phyloP scores from a whole-genome alignment of 75 land plant genomes.

The Larix kaempferi region DNA sequence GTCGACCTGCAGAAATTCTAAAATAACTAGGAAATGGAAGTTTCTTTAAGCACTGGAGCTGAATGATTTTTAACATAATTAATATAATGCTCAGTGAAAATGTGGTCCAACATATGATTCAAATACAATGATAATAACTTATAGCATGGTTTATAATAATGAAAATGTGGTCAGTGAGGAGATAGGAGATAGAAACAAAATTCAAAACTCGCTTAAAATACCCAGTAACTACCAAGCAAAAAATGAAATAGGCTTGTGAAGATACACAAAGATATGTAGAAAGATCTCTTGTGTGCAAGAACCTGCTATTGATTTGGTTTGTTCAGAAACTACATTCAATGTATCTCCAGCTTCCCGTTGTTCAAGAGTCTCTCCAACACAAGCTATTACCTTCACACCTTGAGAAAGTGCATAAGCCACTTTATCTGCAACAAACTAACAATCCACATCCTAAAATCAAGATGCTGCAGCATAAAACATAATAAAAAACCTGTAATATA shows the following conservation, averaged over 20 bases:
- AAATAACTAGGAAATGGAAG: neutral
- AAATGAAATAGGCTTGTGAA: neutral
- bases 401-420: constrained; percentile 81
- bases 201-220: neutral
- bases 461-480: neutral
- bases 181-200: neutral
- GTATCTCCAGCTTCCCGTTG: constrained; percentile 81
- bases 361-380: constrained; percentile 87
- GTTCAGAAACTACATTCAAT: constrained; percentile 66
- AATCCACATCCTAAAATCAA: constrained; percentile 3
- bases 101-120: neutral
- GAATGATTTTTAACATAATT: neutral
- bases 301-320: constrained; percentile 91
- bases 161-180: neutral
- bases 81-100: neutral
- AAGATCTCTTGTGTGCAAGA: neutral
- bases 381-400: constrained; percentile 85
- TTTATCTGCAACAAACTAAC: constrained; percentile 86
- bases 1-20: neutral
- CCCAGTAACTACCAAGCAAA: neutral
- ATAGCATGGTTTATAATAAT: neutral
- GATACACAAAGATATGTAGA: neutral
- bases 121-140: neutral
- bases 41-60: neutral
- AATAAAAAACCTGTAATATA: neutral